Percentiles rank a stretch among this genome's conserved stretches.
Conservation (phyloP, 2,329 filamentous ascomycete species). For the Cryphonectria radicalis region DNA sequence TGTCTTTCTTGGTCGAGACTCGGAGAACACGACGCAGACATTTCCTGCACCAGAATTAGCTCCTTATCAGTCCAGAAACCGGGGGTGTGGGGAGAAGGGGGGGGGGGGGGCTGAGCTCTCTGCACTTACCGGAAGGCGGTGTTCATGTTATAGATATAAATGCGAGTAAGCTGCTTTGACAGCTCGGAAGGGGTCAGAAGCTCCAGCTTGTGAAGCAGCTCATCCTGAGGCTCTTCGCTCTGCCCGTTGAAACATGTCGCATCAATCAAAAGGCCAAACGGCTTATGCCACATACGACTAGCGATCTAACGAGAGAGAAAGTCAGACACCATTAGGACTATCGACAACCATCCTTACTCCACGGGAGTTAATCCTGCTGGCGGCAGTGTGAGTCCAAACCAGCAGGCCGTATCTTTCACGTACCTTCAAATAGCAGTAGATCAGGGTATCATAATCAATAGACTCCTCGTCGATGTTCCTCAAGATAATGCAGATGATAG, state of each 20-base stretch:
- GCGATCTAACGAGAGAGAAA: constrained; percentile 55
- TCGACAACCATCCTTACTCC: not conserved
- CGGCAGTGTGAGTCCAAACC: not conserved
- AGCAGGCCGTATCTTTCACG: constrained; percentile 26
- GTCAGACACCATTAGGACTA: not conserved
- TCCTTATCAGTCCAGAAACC: not conserved
- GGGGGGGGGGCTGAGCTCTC: not conserved
- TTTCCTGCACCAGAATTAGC: constrained; percentile 47
- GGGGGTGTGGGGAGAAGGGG: not conserved
- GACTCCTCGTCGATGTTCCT: constrained; percentile 69
- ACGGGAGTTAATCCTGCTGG: not conserved
- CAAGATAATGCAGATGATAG: constrained; percentile 71
- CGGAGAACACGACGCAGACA: constrained; percentile 67
- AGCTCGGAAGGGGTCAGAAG: constrained; percentile 66
- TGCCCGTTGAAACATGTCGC: constrained; percentile 73
- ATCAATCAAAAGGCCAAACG: constrained; percentile 70
- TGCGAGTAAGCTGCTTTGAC: constrained; percentile 59
- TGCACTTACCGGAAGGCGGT: constrained; percentile 63
- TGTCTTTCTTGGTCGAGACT: constrained; percentile 64
- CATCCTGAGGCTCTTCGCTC: constrained; percentile 64
- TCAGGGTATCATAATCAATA: constrained; percentile 67
- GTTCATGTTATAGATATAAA: constrained; percentile 77
- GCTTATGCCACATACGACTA: constrained; percentile 70
- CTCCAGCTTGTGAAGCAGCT: constrained; percentile 67
- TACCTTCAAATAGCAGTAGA: constrained; percentile 72